Conservation (phyloP, 495 filamentous ascomycete species). For the Lentithecium fluviatile region DNA sequence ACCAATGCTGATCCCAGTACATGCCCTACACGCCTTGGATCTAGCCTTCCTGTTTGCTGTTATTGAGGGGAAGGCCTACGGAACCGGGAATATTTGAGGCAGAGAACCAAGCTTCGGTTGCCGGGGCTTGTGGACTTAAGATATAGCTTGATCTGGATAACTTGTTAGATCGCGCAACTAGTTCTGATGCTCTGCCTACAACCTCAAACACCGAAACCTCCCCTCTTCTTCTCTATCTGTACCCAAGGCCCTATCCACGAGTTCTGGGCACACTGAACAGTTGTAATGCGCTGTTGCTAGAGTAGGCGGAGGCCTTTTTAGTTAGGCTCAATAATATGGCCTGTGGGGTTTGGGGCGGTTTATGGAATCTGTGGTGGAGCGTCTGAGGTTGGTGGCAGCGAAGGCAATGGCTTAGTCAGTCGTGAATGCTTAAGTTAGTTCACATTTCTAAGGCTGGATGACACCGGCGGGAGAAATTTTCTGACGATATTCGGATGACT, state of each 20-base stretch:
- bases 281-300: constrained; percentile 5
- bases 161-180: not conserved
- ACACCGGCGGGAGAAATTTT: too few relatives aligned
- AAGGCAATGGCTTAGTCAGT: not conserved
- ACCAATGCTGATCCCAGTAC: too few relatives aligned
- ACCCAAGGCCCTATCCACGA: constrained; percentile 20
- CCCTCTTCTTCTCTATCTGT: constrained; percentile 17
- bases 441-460: too few relatives aligned
- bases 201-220: constrained; percentile 2
- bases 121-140: constrained; percentile 18
- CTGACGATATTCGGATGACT: too few relatives aligned
- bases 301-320: constrained; percentile 3
- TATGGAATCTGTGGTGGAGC: constrained; percentile 3
- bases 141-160: constrained; percentile 19
- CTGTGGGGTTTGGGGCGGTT: not conserved
- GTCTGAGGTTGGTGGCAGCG: not conserved
- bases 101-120: constrained; percentile 19
- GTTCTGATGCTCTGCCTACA: constrained; percentile 1
- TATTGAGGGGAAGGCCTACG: too few relatives aligned
- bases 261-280: constrained; percentile 16
- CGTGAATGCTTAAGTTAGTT: too few relatives aligned
- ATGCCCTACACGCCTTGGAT: too few relatives aligned
- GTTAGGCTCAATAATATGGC: constrained; percentile 6
- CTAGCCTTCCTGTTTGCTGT: too few relatives aligned
- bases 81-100: too few relatives aligned